These are phyloP conservation scores for Neofusicoccum kwambonambiense DNA, from an alignment of 2,329 filamentous ascomycete genomes.

Conservation along the genomic window DNA sequence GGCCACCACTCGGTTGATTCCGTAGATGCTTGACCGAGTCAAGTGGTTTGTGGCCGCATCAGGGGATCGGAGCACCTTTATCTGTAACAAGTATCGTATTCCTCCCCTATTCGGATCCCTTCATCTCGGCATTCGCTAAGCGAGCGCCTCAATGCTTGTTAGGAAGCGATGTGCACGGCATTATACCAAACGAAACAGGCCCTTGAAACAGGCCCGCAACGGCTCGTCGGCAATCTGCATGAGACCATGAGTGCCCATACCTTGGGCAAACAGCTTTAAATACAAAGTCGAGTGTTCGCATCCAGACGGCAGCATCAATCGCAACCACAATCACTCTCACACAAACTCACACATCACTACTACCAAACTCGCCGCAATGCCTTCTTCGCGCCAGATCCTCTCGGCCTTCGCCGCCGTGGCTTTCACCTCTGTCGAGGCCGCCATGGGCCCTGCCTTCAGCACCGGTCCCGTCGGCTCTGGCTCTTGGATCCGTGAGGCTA, in stretches of 20 bases:
- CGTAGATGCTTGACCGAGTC: too few relatives aligned
- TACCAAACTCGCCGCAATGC: constrained; percentile 18
- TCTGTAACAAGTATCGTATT: too few relatives aligned
- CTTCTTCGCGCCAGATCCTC: constrained; percentile 22
- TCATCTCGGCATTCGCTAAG: not conserved
- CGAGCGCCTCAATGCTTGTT: constrained; percentile 10
- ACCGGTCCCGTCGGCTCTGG: constrained; percentile 44
- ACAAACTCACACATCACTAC: not conserved
- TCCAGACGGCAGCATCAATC: not conserved
- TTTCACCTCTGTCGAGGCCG: constrained; percentile 22
- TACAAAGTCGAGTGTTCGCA: not conserved
- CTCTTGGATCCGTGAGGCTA: constrained; percentile 47
- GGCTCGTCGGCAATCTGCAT: not conserved
- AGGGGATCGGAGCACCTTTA: too few relatives aligned
- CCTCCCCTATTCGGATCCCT: not conserved
- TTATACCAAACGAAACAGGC: not conserved
- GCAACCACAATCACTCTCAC: not conserved
- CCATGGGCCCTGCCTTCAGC: constrained; percentile 28
- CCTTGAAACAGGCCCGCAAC: not conserved
- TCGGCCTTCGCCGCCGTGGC: constrained; percentile 20
- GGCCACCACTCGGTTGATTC: too few relatives aligned
- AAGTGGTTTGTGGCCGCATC: too few relatives aligned
- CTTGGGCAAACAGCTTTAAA: not conserved
- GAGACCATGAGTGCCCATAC: not conserved
- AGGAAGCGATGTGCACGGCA: not conserved